Conservation (phyloP, 805 yeast genomes). For the Clavispora fructus region DNA sequence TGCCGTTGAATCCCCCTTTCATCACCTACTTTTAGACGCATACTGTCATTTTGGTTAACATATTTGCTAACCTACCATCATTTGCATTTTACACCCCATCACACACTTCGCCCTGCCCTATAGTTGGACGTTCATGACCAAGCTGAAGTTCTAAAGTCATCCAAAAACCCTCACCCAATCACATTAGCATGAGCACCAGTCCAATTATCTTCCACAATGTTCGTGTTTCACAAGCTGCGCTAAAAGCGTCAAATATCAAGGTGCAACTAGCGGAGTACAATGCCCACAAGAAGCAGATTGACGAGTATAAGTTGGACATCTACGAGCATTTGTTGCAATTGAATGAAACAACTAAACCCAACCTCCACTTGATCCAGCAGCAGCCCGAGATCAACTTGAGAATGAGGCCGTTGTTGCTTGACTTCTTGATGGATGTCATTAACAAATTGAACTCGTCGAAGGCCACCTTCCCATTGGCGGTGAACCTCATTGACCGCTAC, state of each 20-base stretch:
- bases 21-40: not conserved
- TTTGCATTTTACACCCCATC: not conserved
- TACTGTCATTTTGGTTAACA: not conserved
- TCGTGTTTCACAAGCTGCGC: constrained; percentile 25
- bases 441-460: constrained; percentile 36
- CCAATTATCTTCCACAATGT: constrained; percentile 17
- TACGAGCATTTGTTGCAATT: constrained; percentile 27
- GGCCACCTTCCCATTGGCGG: constrained; percentile 41
- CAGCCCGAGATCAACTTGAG: constrained; percentile 42
- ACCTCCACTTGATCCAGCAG: constrained; percentile 33
- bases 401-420: constrained; percentile 40
- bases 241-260: constrained; percentile 36
- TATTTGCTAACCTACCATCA: not conserved
- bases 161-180: not conserved
- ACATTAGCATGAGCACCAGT: constrained; percentile 8
- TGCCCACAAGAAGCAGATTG: constrained; percentile 38
- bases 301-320: constrained; percentile 44
- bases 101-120: not conserved
- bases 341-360: constrained; percentile 19
- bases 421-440: constrained; percentile 41
- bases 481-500: constrained; percentile 39
- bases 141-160: not conserved
- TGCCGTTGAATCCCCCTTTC: not conserved
- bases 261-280: constrained; percentile 42
- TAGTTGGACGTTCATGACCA: not conserved